Evolutionary conservation across 2,329 filamentous ascomycete genomes (phyloP).

Genomic region (Penicillium sp.): DNA sequence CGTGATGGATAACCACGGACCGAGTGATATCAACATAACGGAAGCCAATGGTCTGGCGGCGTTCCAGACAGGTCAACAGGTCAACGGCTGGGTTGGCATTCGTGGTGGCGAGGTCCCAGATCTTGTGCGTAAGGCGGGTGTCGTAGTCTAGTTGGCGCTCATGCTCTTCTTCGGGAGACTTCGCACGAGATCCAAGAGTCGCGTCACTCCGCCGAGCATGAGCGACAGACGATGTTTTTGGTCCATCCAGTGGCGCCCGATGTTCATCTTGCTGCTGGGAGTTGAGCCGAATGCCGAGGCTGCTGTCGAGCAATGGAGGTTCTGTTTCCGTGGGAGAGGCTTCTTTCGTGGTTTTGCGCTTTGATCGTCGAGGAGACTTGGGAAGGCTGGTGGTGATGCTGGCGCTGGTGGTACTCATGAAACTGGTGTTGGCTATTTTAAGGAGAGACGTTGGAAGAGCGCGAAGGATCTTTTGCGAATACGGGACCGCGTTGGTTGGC

Average conservation of each 20-base stretch:
- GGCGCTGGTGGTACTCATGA: conserved; percentile 86
- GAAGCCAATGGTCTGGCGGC: conserved; percentile 87
- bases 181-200: conserved; percentile 20
- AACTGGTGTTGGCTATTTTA: conserved; percentile 90
- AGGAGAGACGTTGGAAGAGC: conserved; percentile 85
- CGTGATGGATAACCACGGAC: conserved; percentile 89
- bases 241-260: conserved; percentile 13
- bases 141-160: conserved; percentile 60
- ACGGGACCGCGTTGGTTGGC: conserved; percentile 80
- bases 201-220: conserved; percentile 21
- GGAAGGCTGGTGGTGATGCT: conserved; percentile 75
- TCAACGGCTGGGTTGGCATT: conserved; percentile 93
- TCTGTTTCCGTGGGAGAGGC: conserved; percentile 35
- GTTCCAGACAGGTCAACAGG: conserved; percentile 84
- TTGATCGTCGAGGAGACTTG: conserved; percentile 57
- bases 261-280: conserved; percentile 19
- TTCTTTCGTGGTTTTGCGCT: conserved; percentile 52
- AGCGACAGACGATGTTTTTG: conserved; percentile 16
- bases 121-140: conserved; percentile 78
- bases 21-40: conserved; percentile 93
- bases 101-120: conserved; percentile 88
- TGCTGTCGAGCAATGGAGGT: conserved; percentile 50
- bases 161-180: conserved; percentile 27
- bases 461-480: conserved; percentile 83
- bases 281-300: conserved; percentile 12